Evolutionary conservation across 306 rosid species (phyloP).

Genomic region (Lablab purpureus): DNA sequence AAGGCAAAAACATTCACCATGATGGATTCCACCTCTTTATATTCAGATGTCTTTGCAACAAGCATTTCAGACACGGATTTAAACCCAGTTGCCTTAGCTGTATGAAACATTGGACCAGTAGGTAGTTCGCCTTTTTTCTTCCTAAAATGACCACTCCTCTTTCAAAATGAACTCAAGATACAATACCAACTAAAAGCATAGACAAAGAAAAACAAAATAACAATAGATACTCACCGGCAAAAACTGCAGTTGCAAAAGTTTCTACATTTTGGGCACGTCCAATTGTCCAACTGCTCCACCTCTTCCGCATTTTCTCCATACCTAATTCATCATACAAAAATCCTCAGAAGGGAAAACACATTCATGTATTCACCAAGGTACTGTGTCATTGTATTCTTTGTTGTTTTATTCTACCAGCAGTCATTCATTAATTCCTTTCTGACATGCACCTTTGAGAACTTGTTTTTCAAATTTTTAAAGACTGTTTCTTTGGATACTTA

Average conservation of each 20-base stretch:
- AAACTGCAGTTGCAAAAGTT: slow-evolving; percentile 79
- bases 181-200: background rate
- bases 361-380: background rate
- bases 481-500: background rate
- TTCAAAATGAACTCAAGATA: slow-evolving; percentile 34
- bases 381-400: background rate
- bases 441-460: background rate
- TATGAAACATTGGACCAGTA: slow-evolving; percentile 59
- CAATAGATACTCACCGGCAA: slow-evolving; percentile 63
- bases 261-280: slow-evolving; percentile 86
- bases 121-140: slow-evolving; percentile 73
- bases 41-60: slow-evolving; percentile 23
- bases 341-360: slow-evolving; percentile 9
- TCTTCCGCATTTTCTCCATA: slow-evolving; percentile 75
- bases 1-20: slow-evolving; percentile 38
- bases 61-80: slow-evolving; percentile 73
- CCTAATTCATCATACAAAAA: slow-evolving; percentile 47
- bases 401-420: background rate
- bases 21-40: background rate
- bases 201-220: background rate
- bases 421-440: background rate
- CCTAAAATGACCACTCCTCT: slow-evolving; percentile 50
- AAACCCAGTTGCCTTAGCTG: slow-evolving; percentile 70
- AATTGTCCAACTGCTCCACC: slow-evolving; percentile 50
- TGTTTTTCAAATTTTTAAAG: background rate